Evolutionary conservation across 768 basidiomycete genomes (phyloP), one percentile per base, ranked within the genome.

Genomic region (Exidia glandulosa): DNA sequence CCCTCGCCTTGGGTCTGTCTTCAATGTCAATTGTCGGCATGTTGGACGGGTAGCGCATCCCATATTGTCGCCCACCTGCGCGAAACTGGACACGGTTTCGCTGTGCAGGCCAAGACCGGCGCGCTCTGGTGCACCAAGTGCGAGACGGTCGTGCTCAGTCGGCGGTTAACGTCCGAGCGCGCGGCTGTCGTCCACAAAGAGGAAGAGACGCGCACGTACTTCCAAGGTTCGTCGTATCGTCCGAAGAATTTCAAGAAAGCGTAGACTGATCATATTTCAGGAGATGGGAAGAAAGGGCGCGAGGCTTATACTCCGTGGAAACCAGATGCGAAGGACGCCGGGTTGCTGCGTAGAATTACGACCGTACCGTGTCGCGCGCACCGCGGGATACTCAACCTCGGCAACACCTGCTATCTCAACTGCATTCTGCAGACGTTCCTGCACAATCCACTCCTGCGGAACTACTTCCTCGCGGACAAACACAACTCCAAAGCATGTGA

Each of bases 381-480:
- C n/a, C 79, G 89, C 60, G 92, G 93, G 0, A 76, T 95, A 2
- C 74, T 92, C 47, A 94, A 95, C 70, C 81, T 95, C 0, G 91
- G 92, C 1, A 87, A 93, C 70, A 97, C 94, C 0, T 98, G 95
- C 68, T 97, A 93, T 74, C 79, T 98, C 65, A 95, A 92, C 63
- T 92, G 87, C 57, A 84, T 96, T 25, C 79, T 98, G 12, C 95
- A 98, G 71, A 83, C 82, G 13, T 86, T 98, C 66, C 77, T 90
- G 7, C 88, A 91, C 72, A 98, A 96, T 65, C 94, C 95, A 0
- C 76, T 95, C 3, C 75, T 97, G 3, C 82, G 91, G 33, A 88
- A 90, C 65, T 90, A 88, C 70, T 97, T 93, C 67, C 83, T 97
- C 29, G 81, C 87, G 60, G 95, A 97, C 71, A 88, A 85, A 69